These are phyloP conservation scores for Mycena rosella DNA, from an alignment of 768 basidiomycete species.

Conservation along the genomic window DNA sequence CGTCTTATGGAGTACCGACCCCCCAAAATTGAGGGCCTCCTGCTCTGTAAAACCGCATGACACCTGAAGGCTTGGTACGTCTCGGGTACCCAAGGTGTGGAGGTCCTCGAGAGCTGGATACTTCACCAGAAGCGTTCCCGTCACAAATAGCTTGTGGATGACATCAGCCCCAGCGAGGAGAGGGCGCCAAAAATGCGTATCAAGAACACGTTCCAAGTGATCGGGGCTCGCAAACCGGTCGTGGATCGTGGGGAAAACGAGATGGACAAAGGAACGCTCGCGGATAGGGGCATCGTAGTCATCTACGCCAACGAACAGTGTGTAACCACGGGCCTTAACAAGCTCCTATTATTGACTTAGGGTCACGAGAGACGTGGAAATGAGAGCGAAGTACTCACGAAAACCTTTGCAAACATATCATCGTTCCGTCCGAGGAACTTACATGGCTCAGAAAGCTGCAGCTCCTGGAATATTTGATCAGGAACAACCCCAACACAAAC, in stretches of 20 bases:
- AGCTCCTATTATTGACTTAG: too few species aligned
- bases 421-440: too few species aligned
- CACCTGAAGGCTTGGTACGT: background rate
- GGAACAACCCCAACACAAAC: too few species aligned
- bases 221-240: too few species aligned
- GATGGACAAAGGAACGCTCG: background rate
- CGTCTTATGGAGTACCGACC: background rate
- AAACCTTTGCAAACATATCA: too few species aligned
- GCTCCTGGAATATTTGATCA: too few species aligned
- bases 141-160: constrained; percentile 12
- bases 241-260: background rate
- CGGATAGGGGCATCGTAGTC: constrained; percentile 7
- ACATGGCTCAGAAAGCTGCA: too few species aligned
- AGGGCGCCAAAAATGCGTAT: constrained; percentile 6
- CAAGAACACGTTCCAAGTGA: background rate
- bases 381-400: too few species aligned
- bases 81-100: too few species aligned
- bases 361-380: too few species aligned
- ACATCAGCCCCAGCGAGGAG: background rate
- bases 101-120: background rate
- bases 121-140: background rate
- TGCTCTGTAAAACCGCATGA: constrained; percentile 28
- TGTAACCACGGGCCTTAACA: background rate
- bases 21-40: constrained; percentile 10
- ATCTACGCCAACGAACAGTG: constrained; percentile 15